A percentile compares a stretch with the other conserved stretches of the same genome.
Conservation (phyloP, 2,329 filamentous ascomycete species). For the Aspergillus sclerotialis region DNA sequence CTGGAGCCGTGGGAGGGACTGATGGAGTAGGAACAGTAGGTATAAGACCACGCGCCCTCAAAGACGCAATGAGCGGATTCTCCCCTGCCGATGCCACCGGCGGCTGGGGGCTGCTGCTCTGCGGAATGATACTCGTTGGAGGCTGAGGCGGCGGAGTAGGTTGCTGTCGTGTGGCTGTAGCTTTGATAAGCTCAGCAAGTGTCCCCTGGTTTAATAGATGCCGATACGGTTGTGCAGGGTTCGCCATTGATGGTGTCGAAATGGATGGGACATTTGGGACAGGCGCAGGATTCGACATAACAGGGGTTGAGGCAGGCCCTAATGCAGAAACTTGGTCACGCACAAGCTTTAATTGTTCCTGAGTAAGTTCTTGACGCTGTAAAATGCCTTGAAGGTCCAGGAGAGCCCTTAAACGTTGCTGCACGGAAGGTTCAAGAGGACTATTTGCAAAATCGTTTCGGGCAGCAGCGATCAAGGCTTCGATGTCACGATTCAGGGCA, state of each 20-base stretch:
- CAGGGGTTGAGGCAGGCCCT: conserved; percentile 35
- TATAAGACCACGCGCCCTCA: conserved; percentile 63
- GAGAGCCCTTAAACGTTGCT: conserved; percentile 75
- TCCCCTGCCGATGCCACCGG: conserved; percentile 40
- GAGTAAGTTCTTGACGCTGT: conserved; percentile 68
- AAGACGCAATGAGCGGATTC: conserved; percentile 57
- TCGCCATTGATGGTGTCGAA: conserved; percentile 37
- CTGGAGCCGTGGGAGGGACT: conserved; percentile 29
- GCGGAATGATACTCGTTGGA: conserved; percentile 35
- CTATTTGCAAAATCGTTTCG: conserved; percentile 68
- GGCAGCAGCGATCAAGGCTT: conserved; percentile 65
- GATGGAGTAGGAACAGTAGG: conserved; percentile 40
- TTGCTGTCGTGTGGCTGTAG: conserved; percentile 33
- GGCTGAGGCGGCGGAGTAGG: conserved; percentile 43
- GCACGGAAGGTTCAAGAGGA: conserved; percentile 67
- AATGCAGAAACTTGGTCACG: conserved; percentile 78
- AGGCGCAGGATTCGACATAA: conserved; percentile 10
- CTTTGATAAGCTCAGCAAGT: conserved; percentile 39
- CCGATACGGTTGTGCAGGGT: conserved; percentile 32
- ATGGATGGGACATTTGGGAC: conserved; percentile 13
- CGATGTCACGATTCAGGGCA: conserved; percentile 74
- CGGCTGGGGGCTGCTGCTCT: conserved; percentile 48
- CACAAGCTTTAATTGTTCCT: conserved; percentile 76
- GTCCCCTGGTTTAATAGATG: conserved; percentile 37
- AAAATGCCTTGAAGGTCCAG: conserved; percentile 77